phyloP scores from a whole-genome alignment of 2,329 filamentous ascomycete species.

The Cytospora schulzeri region DNA sequence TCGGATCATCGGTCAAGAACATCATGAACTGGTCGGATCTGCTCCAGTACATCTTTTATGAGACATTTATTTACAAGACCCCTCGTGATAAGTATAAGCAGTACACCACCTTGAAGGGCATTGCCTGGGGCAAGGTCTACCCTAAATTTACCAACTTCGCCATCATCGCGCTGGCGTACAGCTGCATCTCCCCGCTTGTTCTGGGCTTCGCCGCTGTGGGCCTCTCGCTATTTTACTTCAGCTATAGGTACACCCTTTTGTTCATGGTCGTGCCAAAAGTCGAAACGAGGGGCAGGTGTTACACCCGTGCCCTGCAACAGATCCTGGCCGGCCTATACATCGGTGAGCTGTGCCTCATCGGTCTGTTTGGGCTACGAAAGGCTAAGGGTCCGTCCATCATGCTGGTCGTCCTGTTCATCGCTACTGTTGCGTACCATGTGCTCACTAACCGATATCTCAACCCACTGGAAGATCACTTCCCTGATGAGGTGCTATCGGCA shows the following conservation, averaged over 20 bases:
- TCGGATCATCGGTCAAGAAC: conserved; percentile 56
- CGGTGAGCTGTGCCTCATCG: conserved; percentile 76
- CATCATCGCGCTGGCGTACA: conserved; percentile 75
- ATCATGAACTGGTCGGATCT: conserved; percentile 72
- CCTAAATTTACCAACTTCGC: conserved; percentile 75
- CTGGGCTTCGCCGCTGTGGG: conserved; percentile 79
- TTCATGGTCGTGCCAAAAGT: conserved; percentile 76
- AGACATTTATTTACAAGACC: conserved; percentile 71
- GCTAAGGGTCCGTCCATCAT: conserved; percentile 24
- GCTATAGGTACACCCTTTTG: conserved; percentile 84
- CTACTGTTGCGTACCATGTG: conserved; percentile 20
- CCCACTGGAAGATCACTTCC: conserved; percentile 27
- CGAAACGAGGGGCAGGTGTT: conserved; percentile 87
- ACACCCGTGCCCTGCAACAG: conserved; percentile 86
- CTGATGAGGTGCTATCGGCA: conserved; percentile 8
- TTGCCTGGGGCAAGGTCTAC: conserved; percentile 78
- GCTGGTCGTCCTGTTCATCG: conserved; percentile 16
- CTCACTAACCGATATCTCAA: conserved; percentile 26
- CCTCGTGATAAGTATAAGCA: conserved; percentile 77
- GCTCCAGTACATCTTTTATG: conserved; percentile 52
- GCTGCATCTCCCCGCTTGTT: conserved; percentile 81
- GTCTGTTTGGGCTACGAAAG: conserved; percentile 68
- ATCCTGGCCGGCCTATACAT: conserved; percentile 81
- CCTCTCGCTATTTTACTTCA: conserved; percentile 77
- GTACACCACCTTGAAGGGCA: conserved; percentile 67